A percentile compares a stretch with the other conserved stretches of the same genome.
Evolutionary conservation across 768 basidiomycete genomes (phyloP).

Genomic region (Rhodotorula graminis): DNA sequence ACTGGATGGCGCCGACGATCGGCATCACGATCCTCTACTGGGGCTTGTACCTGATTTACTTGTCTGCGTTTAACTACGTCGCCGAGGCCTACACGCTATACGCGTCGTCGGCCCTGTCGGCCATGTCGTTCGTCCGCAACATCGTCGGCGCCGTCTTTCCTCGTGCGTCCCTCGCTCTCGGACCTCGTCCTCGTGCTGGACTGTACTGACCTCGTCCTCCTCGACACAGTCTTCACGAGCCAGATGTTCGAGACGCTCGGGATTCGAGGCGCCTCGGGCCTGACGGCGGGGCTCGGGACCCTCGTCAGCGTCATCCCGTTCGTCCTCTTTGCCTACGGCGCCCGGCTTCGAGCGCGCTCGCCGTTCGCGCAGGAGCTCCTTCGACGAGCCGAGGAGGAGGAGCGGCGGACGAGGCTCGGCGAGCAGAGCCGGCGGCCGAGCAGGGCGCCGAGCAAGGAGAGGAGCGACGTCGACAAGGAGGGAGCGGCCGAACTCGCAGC

Average conservation of each 20-base stretch:
- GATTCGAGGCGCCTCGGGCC: conserved; percentile 55
- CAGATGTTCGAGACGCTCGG: conserved; percentile 57
- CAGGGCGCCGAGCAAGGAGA: neutral
- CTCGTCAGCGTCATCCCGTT: conserved; percentile 28
- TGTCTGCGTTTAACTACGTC: conserved; percentile 26
- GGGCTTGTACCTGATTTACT: no score
- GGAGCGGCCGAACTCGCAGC: neutral
- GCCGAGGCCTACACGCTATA: conserved; percentile 46
- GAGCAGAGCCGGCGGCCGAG: neutral
- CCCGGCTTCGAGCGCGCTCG: conserved; percentile 10
- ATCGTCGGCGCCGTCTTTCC: conserved; percentile 54
- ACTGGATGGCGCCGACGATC: conserved; percentile 48
- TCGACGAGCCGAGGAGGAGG: conserved; percentile 14
- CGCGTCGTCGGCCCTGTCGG: conserved; percentile 34
- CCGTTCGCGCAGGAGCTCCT: conserved; percentile 25
- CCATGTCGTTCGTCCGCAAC: conserved; percentile 46
- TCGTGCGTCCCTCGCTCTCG: neutral
- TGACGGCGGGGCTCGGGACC: conserved; percentile 30
- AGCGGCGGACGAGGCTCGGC: neutral
- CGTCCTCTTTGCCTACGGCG: conserved; percentile 30
- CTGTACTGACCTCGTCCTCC: no score
- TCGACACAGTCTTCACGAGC: conserved; percentile 56
- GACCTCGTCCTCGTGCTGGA: neutral
- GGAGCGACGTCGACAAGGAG: neutral
- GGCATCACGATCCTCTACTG: conserved; percentile 46